These are phyloP conservation scores for Basidiobolus heterosporus DNA, from an alignment of 371 early-diverging fungal genomes.

Conservation along the genomic window DNA sequence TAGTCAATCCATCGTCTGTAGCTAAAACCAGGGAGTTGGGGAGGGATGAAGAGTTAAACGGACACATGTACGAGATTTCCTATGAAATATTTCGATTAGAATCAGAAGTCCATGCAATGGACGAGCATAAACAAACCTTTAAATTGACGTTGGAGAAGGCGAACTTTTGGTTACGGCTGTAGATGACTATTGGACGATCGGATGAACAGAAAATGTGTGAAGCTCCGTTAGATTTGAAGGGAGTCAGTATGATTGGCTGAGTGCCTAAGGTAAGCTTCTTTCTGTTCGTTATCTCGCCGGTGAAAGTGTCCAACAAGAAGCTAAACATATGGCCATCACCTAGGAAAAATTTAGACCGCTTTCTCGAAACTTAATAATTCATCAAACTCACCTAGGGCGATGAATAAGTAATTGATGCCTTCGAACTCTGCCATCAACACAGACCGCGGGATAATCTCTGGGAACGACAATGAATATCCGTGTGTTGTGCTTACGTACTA, in stretches of 20 bases:
- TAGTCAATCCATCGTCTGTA: constrained; percentile 29
- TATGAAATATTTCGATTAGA: no score
- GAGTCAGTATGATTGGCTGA: constrained; percentile 48
- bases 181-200: constrained; percentile 69
- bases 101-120: no score
- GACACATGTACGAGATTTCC: constrained; percentile 12
- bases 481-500: no score
- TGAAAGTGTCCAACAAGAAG: constrained; percentile 22
- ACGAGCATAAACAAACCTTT: no score
- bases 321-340: constrained; percentile 63
- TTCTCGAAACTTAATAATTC: neutral
- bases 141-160: constrained; percentile 64
- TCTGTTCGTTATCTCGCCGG: constrained; percentile 29
- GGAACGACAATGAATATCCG: neutral
- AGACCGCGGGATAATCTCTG: constrained; percentile 54
- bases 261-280: constrained; percentile 59
- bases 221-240: constrained; percentile 36
- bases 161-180: constrained; percentile 37
- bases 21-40: constrained; percentile 45
- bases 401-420: constrained; percentile 39
- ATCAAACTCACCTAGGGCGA: constrained; percentile 36
- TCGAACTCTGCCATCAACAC: constrained; percentile 44
- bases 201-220: constrained; percentile 59
- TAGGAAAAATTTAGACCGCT: constrained; percentile 4
- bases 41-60: constrained; percentile 34